Evolutionary conservation across 2,329 filamentous ascomycete genomes (phyloP).

Genomic region (Colletotrichum sp.): DNA sequence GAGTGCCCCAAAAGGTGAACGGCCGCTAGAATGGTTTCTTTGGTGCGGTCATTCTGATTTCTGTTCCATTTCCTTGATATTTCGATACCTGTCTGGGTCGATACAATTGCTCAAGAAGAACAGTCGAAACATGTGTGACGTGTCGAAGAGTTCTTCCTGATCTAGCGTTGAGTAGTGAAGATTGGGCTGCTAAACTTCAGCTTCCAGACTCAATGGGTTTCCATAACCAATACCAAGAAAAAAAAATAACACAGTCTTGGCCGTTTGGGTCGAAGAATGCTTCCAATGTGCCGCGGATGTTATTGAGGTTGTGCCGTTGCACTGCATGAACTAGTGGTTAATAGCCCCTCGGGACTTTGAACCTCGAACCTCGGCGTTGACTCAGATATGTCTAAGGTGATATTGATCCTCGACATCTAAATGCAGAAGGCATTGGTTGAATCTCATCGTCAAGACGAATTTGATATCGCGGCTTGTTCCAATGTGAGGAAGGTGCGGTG

Average conservation of each 20-base stretch:
- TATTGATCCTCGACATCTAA: neutral
- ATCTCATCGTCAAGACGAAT: neutral
- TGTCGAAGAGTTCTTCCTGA: rapidly evolving
- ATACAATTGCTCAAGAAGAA: rapidly evolving
- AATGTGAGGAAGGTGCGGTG: rapidly evolving
- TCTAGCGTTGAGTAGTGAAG: rapidly evolving
- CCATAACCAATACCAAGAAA: too few relatives aligned
- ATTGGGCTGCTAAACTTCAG: rapidly evolving
- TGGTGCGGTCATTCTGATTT: neutral
- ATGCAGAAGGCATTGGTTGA: neutral
- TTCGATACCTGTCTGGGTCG: rapidly evolving
- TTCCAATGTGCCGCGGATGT: neutral
- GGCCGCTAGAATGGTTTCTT: neutral
- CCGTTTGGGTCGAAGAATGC: neutral
- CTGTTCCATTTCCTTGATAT: neutral
- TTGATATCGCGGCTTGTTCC: neutral
- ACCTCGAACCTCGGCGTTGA: neutral
- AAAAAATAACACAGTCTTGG: neutral
- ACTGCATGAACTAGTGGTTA: neutral
- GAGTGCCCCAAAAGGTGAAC: rapidly evolving
- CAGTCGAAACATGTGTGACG: rapidly evolving
- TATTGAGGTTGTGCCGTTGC: neutral
- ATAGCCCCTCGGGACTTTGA: rapidly evolving
- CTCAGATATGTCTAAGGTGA: neutral
- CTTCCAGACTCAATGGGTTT: neutral